Base-by-base conservation (phyloP, 306 rosid genomes). In the Gillenia trifoliata region DNA sequence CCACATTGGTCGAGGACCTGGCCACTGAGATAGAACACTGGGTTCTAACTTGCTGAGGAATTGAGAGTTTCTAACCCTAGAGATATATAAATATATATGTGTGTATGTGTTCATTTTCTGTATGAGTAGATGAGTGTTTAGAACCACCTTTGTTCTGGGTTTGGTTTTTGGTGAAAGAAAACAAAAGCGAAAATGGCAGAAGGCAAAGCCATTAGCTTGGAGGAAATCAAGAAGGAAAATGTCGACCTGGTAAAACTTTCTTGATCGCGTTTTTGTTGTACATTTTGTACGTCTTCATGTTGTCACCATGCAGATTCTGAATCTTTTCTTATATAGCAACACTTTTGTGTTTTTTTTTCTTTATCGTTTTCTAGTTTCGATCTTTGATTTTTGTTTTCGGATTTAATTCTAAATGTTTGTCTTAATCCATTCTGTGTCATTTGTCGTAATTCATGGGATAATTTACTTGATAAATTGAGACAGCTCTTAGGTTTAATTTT, bases 141-240 rank as follows among this genome's bases (percentile, higher is more conserved):
- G 56, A 70, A 70, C 23, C 33, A 70, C 3, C 20, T 11, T 10
- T 52, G 30, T 70, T 22, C 25, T 33, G n/a, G 49, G 45, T n/a
- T 30, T 49, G 73, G 74, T 70, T 7, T 33, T 25, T 71, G 54
- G 50, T 23, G 36, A 65, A 13, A 13, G 1, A 49, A 25, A 74
- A 2, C 7, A 19, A 34, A 36, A 75, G 64, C 6, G 30, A 38
- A 2, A 29, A 75, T 70, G 70, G 62, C 70, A 23, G 75, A 63
- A 25, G 22, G 54, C 3, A 79, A 74, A 25, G 60, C 62, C 45
- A 69, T 80, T 33, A 80, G 77, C 73, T 86, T 93, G 63, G 92
- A 93, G 20, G 89, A 89, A 57, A 89, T 93, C 71, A 90, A 88
- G 93, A 90, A 88, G 62, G 98, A 93, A 82, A 49, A 83, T 3